These are phyloP conservation scores for Nasturtium officinale DNA, from an alignment of 345 rosid species.

Conservation along the genomic window DNA sequence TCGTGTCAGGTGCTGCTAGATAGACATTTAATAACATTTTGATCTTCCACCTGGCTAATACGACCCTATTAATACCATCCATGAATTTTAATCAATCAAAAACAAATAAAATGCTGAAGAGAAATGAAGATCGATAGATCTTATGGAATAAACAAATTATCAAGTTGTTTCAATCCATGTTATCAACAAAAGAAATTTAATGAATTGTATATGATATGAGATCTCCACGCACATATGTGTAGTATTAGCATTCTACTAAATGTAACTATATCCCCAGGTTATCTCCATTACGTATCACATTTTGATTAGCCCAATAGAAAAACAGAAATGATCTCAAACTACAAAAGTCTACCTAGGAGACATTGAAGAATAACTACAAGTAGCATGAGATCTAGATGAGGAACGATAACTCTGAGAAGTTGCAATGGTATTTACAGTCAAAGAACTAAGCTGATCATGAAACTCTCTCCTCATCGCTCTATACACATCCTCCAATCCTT, in stretches of 20 bases:
- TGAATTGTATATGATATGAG: neutral
- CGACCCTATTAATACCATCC: neutral
- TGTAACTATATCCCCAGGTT: neutral
- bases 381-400: slow-evolving; percentile 67
- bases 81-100: neutral
- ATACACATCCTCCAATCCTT: slow-evolving; percentile 82
- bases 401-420: slow-evolving; percentile 50
- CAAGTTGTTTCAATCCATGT: neutral
- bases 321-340: neutral
- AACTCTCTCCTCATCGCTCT: slow-evolving; percentile 80
- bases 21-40: neutral
- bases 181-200: too few relatives aligned
- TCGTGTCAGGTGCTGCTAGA: neutral
- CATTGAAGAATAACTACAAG: slow-evolving; percentile 89
- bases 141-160: neutral
- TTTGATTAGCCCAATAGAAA: neutral
- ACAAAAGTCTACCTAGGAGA: slow-evolving; percentile 63
- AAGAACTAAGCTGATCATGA: slow-evolving; percentile 57
- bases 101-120: neutral
- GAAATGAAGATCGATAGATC: neutral
- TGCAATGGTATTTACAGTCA: slow-evolving; percentile 42
- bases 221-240: neutral
- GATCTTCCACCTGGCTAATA: neutral
- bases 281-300: neutral
- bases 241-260: neutral